These are phyloP conservation scores for Coelastrella sp. DNA, from an alignment of 139 green algal genomes.

Conservation along the genomic window DNA sequence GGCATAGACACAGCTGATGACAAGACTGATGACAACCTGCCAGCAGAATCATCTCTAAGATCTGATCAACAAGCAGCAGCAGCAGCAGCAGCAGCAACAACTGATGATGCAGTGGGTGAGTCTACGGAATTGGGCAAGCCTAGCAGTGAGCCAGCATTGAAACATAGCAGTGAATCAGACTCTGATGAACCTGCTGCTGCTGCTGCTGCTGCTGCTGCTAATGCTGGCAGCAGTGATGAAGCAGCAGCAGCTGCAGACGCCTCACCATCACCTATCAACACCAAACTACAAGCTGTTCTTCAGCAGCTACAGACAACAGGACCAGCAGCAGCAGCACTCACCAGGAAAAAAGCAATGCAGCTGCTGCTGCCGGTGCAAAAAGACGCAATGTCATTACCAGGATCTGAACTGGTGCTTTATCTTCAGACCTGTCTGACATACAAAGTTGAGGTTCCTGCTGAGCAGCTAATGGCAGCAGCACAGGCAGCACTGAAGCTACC, in stretches of 20 bases:
- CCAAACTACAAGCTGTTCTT: no score
- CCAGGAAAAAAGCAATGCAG: not conserved
- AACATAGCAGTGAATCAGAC: not conserved
- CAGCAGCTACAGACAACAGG: not conserved
- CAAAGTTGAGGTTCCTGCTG: not conserved
- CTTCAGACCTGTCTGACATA: not conserved
- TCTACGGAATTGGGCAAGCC: not conserved
- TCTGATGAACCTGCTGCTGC: not conserved
- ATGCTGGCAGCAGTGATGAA: not conserved
- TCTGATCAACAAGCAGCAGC: no score
- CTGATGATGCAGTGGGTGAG: not conserved
- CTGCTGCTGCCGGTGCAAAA: slow-evolving; percentile 18
- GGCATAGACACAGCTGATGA: no score
- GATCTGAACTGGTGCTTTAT: not conserved
- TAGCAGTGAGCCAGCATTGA: not conserved
- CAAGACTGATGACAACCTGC: no score
- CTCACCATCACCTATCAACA: no score
- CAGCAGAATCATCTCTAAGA: no score
- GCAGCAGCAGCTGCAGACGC: not conserved
- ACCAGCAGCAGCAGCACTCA: slow-evolving; percentile 12
- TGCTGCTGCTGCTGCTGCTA: not conserved
- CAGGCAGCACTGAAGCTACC: not conserved
- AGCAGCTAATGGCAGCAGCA: not conserved
- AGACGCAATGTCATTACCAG: not conserved
- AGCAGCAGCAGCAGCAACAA: not conserved